Base-by-base conservation (phyloP, 1,139 yeast genomes). In the Pichia cactophila region DNA sequence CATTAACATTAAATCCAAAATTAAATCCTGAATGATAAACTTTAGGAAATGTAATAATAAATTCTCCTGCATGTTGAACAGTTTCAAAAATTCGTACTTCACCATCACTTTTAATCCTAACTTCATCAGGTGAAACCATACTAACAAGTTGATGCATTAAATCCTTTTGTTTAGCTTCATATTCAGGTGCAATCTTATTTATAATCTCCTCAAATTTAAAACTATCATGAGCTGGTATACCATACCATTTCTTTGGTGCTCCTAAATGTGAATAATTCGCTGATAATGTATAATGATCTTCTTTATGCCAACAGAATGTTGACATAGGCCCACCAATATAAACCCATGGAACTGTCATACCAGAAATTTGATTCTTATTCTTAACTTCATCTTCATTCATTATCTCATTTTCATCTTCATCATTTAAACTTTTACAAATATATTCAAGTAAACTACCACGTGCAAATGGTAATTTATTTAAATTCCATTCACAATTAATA, bases 271-370 rank as follows among this genome's bases (percentile, higher is more conserved):
- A 85, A 61, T 83, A 85, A 59, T 85, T 85, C 6, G 90, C 89
- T 48, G 87, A 81, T 49, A 83, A 65, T 0, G 92, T 83, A 61
- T 83, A 83, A 62, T 85, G 92, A 63, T 85, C 94, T 59, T 85
- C 94, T 46, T 84, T 83, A 62, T 85, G 94, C 94, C 94, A 85
- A 63, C 94, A 85, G 60, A 85, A 85, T 0, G 94, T 85, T 3
- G 86, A 80, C 54, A 83, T 74, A 38, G 83, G 69, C 2, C 87
- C 82, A 0, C 94, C 94, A 29, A 84, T 74, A 58, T 85, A 85
- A 10, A 84, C 72, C 94, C 94, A 85, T 1, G 94, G 94, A 8
- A 83, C 74, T 0, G 92, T 84, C 90, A 85, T 84, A 2, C 94
- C 94, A 0, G 89, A 80, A 1, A 85, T 83, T 77, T 75, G 51